Conservation (phyloP, 768 basidiomycete species). For the Serendipita sp. region DNA sequence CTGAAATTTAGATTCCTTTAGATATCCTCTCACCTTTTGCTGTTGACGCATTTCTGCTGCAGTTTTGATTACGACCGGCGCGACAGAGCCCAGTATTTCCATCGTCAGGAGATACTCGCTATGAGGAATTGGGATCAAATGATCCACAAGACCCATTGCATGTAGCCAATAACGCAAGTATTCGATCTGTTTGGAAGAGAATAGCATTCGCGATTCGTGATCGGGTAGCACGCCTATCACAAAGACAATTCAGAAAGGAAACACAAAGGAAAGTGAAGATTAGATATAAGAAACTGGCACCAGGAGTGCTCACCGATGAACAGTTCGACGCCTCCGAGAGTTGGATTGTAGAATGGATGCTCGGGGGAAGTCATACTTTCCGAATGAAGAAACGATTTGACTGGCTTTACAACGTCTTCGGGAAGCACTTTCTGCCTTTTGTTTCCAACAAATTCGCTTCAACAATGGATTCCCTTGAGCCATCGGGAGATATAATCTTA, state of each 20-base stretch:
- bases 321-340: conserved; percentile 43
- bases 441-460: no score
- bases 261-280: background rate
- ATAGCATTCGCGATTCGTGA: conserved; percentile 64
- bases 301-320: conserved; percentile 38
- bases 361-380: conserved; percentile 52
- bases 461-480: no score
- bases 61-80: conserved; percentile 39
- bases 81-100: conserved; percentile 39
- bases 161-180: conserved; percentile 75
- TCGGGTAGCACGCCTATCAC: conserved; percentile 43
- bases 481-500: background rate
- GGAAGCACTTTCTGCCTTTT: conserved; percentile 40
- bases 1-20: background rate
- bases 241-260: background rate
- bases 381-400: conserved; percentile 59
- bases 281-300: background rate
- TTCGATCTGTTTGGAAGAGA: conserved; percentile 72
- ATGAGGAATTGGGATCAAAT: conserved; percentile 55
- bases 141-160: conserved; percentile 48
- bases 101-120: conserved; percentile 56
- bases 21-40: conserved; percentile 32
- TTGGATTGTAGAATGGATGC: conserved; percentile 42
- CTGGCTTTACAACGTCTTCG: conserved; percentile 39
- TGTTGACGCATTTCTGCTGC: conserved; percentile 39